Evolutionary conservation across 768 basidiomycete genomes (phyloP), one percentile per base, ranked within the genome.

Genomic region (Leccinum rimulosum): DNA sequence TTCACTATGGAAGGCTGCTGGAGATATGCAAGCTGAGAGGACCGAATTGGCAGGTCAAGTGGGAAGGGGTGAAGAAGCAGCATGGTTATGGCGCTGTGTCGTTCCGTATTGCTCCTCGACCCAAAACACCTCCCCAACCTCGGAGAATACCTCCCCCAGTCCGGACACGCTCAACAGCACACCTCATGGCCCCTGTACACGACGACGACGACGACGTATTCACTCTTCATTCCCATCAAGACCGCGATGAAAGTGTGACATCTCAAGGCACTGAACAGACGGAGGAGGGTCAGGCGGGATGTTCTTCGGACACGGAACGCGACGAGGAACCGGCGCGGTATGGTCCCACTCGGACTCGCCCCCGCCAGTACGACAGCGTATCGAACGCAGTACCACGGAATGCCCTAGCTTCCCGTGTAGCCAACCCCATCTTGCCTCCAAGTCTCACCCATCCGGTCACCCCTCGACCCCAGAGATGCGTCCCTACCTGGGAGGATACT

Each of bases 1-100:
- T 87, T 4, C 91, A 88, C 68, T 95, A 94, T 70, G 84, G 85
- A 19, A 89, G 91, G 70, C 73, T 95, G 31, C 74, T 95, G 59
- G 93, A 94, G 71, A 77, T 95, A 3, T 90, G 90, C 50, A 91
- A 89, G 45, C 68, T 94, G 65, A 89, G 85, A 73, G 93, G 90
- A 10, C 79, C 77, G 57, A 88, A 83, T 67, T 95, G 93, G 92
- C 83, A 79, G 31, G 87, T 85, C 31, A 93, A 93, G 72, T 95
- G 93, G 93, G 76, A 76, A 35, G 77, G 77, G 62, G 85, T 90
- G 55, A 93, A 88, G 75, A 68, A 69, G 35, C 82, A 84, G 63
- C 70, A 84, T 62, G 78, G 76, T 12, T 78, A 81, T 61, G 74
- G 64, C 28, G 61, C 60, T 25, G 57, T 61, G n/a, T 53, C 53